Evolutionary conservation across 306 rosid species (phyloP), one percentile per base, ranked within the genome.

Genomic region (Malus fusca): DNA sequence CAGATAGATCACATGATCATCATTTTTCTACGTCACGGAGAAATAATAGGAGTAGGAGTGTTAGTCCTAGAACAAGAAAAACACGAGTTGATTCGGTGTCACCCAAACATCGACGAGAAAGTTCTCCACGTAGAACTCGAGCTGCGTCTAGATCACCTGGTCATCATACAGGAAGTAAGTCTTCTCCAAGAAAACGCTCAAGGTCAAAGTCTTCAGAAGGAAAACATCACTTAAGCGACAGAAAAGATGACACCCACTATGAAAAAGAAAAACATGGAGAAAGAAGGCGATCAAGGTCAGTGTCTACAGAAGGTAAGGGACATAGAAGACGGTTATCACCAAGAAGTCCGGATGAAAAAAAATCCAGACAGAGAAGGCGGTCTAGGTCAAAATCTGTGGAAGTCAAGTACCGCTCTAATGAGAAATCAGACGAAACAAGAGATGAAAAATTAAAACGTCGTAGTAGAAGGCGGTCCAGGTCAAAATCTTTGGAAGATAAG

Each of bases 301-400:
- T 67, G 65, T 89, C 98, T 72, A 81, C 66, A 23, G 97, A 90
- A 64, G 93, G 77, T 74, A 89, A 86, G 88, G 81, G 73, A 73
- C 84, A 78, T 72, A 84, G 81, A 71, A 84, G 80, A 72, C 87
- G 87, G 72, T 82, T 86, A 68, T 82, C 93, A 37, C 97, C 97
- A 21, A 84, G 83, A 87, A 84, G 84, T 81, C 61, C 73, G 75
- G 89, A 88, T 74, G 97, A 88, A 73, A 88, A 78, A 79, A 86
- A 82, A 85, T 88, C 87, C 74, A 89, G 83, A 80, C 91, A 84
- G 66, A 85, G 56, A 77, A 83, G 74, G 82, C 84, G 91, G 71
- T 90, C 98, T 46, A 89, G 92, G 80, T 96, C 99, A 76, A 90
- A 78, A 66, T 96, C 98, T 74, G 76, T 81, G 64, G 98, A 93